Base-by-base conservation (phyloP, 805 yeast genomes). In the Starmerella davenportii region DNA sequence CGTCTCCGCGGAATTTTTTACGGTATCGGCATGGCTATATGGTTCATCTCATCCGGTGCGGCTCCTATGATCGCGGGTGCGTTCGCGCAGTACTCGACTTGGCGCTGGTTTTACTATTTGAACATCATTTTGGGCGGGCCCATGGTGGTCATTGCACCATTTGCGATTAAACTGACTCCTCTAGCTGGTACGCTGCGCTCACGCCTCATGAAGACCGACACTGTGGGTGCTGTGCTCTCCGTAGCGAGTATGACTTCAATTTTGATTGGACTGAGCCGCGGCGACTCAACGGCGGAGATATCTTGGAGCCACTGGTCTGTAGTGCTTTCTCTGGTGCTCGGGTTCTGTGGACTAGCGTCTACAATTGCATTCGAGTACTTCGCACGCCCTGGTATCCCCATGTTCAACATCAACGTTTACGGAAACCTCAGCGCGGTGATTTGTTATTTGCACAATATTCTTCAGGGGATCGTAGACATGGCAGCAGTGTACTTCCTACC, bases 71-170 rank as follows among this genome's bases (percentile, higher is more conserved):
- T 76, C 19, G 82, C 81, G 13, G 82, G 82, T 23, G 74, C 72
- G 0, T 68, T 77, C 40, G 64, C 79, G 1, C 56, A 69, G 2
- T 58, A 66, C 37, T 70, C 65, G 4, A 58, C 70, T n/a, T 77
- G 84, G 84, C 62, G 84, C 49, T 76, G 84, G 81, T 72, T 80
- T 49, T 78, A 76, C 52, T 78, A 71, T 56, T 63, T 78, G 44
- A 77, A 76, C 53, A 53, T 78, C 28, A 80, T 82, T 2, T 55
- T 75, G 27, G 79, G 79, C 15, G 81, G 76, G 1, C 38, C 61
- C 0, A 67, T 72, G 0, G 50, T 63, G 16, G 50, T 52, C 0
- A 45, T 63, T 5, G 51, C 70, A 15, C 35, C 62, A 3, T 41
- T 63, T 4, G 59, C 64, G 16, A 66, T 69, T 51, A 58, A 62